Conservation (phyloP, 257 asterid species). For the Solanum medicagineum region DNA sequence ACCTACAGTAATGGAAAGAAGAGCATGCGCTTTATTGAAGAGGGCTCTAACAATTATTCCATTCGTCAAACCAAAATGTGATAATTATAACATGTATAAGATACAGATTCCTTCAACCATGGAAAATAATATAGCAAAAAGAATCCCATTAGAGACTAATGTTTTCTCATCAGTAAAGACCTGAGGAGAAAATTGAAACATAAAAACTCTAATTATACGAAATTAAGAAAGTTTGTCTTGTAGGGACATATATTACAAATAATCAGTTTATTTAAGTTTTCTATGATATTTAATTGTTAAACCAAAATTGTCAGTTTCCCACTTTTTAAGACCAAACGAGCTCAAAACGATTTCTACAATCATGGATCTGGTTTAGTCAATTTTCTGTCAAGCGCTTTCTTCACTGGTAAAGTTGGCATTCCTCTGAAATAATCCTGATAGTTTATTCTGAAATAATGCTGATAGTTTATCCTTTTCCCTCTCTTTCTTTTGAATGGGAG, state of each 20-base stretch:
- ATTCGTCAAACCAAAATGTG: background rate
- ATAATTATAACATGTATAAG: background rate
- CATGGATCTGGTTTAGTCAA: background rate
- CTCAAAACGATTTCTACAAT: background rate
- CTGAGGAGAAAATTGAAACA: background rate
- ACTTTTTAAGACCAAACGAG: background rate
- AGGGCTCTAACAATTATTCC: background rate
- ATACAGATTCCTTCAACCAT: background rate
- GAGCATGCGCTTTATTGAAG: background rate
- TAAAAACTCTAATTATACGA: background rate
- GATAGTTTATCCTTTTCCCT: background rate
- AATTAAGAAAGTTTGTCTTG: background rate
- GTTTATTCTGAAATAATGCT: background rate
- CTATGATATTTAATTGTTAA: background rate
- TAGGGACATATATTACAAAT: background rate
- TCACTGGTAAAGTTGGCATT: background rate
- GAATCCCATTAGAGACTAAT: background rate
- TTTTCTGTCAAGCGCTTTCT: background rate
- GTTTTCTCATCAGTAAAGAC: background rate
- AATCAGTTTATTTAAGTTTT: background rate
- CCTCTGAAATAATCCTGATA: background rate
- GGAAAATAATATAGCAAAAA: background rate
- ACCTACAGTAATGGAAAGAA: background rate
- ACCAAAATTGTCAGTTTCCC: background rate
- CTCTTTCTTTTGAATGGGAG: background rate